Evolutionary conservation across 1,284 basidiomycete genomes (phyloP), one percentile per base, ranked within the genome.

Genomic region (Apiotrichum laibachii): DNA sequence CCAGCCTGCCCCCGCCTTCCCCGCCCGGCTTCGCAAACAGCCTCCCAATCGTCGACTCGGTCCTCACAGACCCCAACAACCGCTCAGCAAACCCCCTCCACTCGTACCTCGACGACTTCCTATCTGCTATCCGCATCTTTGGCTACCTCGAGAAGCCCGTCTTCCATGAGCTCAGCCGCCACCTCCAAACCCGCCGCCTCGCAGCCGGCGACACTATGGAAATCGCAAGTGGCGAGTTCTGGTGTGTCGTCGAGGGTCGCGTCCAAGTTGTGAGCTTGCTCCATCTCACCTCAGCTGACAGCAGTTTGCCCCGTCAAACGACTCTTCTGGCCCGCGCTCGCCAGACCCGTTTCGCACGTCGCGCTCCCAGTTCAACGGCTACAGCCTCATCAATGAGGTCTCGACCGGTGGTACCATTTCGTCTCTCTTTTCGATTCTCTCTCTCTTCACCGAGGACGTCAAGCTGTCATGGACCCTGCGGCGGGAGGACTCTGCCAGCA

Each of bases 101-200:
- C 72, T 93, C 94, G 70, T 96, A 96, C 71, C 82, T 97, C 35
- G 93, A 96, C 73, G 94, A 97, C 70, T 96, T 97, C 72, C 77
- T 97, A 48, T 88, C 93, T 65, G 93, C 93, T 6, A 90, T 97
- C 59, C 85, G 92, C 55, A 90, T 97, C 12, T 97, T 97, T 71
- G 94, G 93, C 22, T 97, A 95, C 74, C 82, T 96, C 34, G 92
- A 96, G 79, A 94, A 93, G 77, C 92, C 92, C 0, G 92, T 92
- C 63, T 97, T 97, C 73, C 92, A 96, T 71, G 93, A 97, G 78
- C 84, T 97, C 43, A 92, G 92, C 1, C 83, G 93, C 53, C 92
- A 96, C 78, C 80, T 97, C 19, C 93, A 96, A 75, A 97, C 94
- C 0, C 84, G 91, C 62, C 82, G 92, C 19, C 81, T 97, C 33